These are phyloP conservation scores for Stereum hirsutum DNA, from an alignment of 1,284 basidiomycete genomes.

Conservation along the genomic window DNA sequence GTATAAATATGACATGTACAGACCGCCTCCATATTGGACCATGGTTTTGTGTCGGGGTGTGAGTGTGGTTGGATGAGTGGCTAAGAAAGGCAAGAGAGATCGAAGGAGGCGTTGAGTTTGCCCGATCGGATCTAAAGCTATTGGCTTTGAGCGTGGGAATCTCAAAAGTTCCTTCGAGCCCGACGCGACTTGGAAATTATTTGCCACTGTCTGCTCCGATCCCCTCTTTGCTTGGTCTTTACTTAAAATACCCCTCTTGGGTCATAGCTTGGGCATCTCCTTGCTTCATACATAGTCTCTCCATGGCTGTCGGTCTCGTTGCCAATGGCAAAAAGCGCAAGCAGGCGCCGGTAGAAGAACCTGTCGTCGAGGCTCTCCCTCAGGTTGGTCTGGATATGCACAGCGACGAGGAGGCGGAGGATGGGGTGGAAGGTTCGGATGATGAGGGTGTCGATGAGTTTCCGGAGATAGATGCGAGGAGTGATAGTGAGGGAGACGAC, in stretches of 20 bases:
- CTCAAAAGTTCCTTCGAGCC: not conserved
- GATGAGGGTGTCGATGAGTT: slow-evolving; percentile 39
- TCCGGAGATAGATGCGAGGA: slow-evolving; percentile 43
- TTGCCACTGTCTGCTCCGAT: not conserved
- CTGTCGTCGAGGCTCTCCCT: slow-evolving; percentile 24
- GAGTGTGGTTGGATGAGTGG: slow-evolving; percentile 5
- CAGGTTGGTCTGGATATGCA: slow-evolving; percentile 49
- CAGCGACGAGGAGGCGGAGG: slow-evolving; percentile 59
- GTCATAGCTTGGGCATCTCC: too few relatives aligned
- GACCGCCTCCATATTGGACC: slow-evolving; percentile 71
- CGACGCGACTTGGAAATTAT: not conserved
- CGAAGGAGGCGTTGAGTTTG: slow-evolving; percentile 5
- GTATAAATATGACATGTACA: slow-evolving; percentile 12
- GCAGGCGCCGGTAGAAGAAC: slow-evolving; percentile 21
- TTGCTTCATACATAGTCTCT: too few relatives aligned
- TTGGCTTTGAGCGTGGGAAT: slow-evolving; percentile 10
- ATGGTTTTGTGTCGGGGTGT: slow-evolving; percentile 27
- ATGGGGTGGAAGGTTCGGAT: slow-evolving; percentile 36
- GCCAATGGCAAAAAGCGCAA: slow-evolving; percentile 49
- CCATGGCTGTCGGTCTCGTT: slow-evolving; percentile 26
- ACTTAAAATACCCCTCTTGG: not conserved
- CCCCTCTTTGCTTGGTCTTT: slow-evolving; percentile 2
- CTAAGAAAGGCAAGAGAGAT: not conserved
- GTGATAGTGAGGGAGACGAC: slow-evolving; percentile 27
- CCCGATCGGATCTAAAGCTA: slow-evolving; percentile 22